These are phyloP conservation scores for Pyrenophora teres DNA, from an alignment of 2,329 filamentous ascomycete genomes.

Conservation along the genomic window DNA sequence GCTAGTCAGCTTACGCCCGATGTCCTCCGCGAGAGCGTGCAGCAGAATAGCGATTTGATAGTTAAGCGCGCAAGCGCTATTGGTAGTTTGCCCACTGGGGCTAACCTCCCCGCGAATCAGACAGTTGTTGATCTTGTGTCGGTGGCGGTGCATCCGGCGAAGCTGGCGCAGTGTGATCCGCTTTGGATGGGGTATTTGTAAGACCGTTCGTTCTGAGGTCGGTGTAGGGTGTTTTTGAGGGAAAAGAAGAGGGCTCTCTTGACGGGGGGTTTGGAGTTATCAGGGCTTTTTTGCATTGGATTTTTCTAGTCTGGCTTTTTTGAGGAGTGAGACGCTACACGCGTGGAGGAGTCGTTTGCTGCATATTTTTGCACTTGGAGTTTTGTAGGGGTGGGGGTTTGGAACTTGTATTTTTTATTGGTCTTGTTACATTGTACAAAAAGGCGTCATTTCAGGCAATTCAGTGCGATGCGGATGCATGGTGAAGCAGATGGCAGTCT, in stretches of 20 bases:
- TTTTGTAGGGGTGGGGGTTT: too few relatives aligned
- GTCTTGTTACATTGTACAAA: too few relatives aligned
- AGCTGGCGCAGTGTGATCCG: conserved; percentile 84
- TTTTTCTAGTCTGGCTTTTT: neutral
- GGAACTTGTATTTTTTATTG: too few relatives aligned
- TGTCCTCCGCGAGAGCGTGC: conserved; percentile 77
- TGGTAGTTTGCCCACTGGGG: conserved; percentile 73
- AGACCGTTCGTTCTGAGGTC: neutral
- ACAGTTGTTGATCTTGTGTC: conserved; percentile 93
- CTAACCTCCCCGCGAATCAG: conserved; percentile 89
- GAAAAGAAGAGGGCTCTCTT: neutral
- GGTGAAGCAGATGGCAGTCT: too few relatives aligned
- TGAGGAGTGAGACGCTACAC: too few relatives aligned
- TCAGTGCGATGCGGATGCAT: too few relatives aligned
- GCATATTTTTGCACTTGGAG: too few relatives aligned
- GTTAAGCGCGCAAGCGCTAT: conserved; percentile 88
- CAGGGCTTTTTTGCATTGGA: neutral
- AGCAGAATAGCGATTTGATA: conserved; percentile 85
- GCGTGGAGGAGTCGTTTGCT: too few relatives aligned
- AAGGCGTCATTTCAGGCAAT: too few relatives aligned
- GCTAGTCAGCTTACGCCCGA: conserved; percentile 57
- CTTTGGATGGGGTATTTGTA: conserved; percentile 98
- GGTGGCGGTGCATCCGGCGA: conserved; percentile 90
- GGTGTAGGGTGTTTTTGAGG: neutral
- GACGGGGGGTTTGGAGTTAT: too few relatives aligned